These are phyloP conservation scores for Dictyostelium purpureum DNA, from an alignment of 78 protist species.

Conservation along the genomic window DNA sequence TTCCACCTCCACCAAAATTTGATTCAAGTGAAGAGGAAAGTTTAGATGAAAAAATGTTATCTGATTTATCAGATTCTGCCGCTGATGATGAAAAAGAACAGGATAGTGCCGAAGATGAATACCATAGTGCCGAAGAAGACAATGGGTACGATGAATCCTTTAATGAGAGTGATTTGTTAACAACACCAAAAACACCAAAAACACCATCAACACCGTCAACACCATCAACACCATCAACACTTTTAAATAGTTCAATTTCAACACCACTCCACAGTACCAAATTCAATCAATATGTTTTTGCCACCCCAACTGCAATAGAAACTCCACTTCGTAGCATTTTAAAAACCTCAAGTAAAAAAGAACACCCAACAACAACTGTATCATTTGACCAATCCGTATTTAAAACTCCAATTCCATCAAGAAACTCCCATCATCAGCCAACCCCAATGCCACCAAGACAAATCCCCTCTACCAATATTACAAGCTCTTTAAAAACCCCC, in stretches of 20 bases:
- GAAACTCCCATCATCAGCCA: not conserved
- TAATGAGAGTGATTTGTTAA: not conserved
- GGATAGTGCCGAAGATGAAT: not conserved
- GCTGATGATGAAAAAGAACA: not conserved
- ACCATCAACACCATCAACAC: not conserved
- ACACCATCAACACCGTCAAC: not conserved
- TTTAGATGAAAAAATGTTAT: not conserved
- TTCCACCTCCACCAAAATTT: not conserved
- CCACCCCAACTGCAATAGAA: not conserved
- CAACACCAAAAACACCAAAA: not conserved
- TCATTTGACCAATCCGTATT: not conserved
- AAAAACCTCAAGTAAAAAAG: not conserved
- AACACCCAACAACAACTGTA: not conserved
- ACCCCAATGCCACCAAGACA: constrained; percentile 19
- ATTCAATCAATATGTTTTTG: too few species aligned
- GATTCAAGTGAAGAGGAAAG: not conserved
- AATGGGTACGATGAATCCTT: not conserved
- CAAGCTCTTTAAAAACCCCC: not conserved
- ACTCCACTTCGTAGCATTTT: not conserved
- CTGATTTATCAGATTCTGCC: not conserved
- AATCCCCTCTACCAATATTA: not conserved
- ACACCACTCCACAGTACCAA: not conserved
- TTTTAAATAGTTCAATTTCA: not conserved
- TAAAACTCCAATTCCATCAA: not conserved
- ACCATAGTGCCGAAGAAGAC: not conserved